Conservation (phyloP, 495 filamentous ascomycete species). For the Penicillium odoratum region DNA sequence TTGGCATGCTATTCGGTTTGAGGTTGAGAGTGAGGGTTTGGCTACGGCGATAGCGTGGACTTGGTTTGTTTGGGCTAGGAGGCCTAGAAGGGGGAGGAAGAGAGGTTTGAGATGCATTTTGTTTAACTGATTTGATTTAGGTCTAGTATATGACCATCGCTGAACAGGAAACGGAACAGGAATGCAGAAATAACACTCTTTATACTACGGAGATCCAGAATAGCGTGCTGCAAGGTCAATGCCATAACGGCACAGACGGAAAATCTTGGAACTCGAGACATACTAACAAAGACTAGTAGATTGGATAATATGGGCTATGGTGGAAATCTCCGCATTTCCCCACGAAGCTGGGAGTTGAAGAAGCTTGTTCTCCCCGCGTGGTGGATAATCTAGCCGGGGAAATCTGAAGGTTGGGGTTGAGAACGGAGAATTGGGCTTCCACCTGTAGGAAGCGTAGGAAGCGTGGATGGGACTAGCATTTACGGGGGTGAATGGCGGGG, state of each 20-base stretch:
- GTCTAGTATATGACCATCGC: not conserved
- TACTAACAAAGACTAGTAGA: constrained; percentile 1
- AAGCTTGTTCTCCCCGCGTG: constrained; percentile 25
- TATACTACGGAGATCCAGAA: not conserved
- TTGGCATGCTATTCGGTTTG: constrained; percentile 19
- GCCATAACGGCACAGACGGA: constrained; percentile 11
- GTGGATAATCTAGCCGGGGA: constrained; percentile 20
- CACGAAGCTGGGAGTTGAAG: constrained; percentile 8
- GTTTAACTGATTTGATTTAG: not conserved
- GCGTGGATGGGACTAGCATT: no score
- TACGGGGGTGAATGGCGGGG: no score
- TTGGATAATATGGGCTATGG: not conserved
- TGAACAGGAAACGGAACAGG: not conserved
- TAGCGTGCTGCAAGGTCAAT: not conserved
- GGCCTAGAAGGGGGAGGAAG: constrained; percentile 11
- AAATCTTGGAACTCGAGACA: constrained; percentile 10
- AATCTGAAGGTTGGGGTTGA: constrained; percentile 1
- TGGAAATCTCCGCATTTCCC: constrained; percentile 15
- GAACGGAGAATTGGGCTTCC: constrained; percentile 27
- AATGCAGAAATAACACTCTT: not conserved
- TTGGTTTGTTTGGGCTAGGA: constrained; percentile 10
- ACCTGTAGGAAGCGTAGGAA: constrained; percentile 14
- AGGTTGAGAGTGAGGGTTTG: not conserved
- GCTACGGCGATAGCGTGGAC: not conserved
- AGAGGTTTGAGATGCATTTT: not conserved